Evolutionary conservation across 768 basidiomycete species (phyloP).

Genomic region (Tephrocybe sp.): DNA sequence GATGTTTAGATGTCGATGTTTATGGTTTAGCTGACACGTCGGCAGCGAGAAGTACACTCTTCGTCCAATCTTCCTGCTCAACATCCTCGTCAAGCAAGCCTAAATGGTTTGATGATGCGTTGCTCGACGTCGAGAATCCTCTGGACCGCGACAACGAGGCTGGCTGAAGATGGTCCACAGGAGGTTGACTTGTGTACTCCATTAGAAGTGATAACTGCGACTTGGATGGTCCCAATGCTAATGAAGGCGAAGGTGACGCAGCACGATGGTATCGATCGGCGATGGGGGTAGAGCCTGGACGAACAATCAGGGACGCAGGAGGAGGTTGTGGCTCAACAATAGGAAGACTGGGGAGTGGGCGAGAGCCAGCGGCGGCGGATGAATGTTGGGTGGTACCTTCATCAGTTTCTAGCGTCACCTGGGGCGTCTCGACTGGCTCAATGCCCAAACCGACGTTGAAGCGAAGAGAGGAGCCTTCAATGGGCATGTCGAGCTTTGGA

Average conservation of each 20-base stretch:
- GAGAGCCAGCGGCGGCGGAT: neutral
- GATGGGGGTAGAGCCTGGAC: slow-evolving; percentile 33
- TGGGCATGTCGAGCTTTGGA: slow-evolving; percentile 58
- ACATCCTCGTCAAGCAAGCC: slow-evolving; percentile 43
- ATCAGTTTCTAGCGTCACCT: neutral
- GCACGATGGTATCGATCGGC: slow-evolving; percentile 30
- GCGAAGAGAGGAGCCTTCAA: slow-evolving; percentile 54
- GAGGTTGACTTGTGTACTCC: slow-evolving; percentile 11
- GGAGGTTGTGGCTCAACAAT: slow-evolving; percentile 8
- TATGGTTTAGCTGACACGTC: slow-evolving; percentile 39
- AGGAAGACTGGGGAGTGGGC: slow-evolving; percentile 2
- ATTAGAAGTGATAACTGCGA: slow-evolving; percentile 19
- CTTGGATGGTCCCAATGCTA: slow-evolving; percentile 17
- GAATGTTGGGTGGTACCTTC: slow-evolving; percentile 7
- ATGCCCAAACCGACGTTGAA: slow-evolving; percentile 34
- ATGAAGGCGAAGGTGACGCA: slow-evolving; percentile 18
- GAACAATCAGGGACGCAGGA: slow-evolving; percentile 4
- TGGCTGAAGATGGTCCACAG: slow-evolving; percentile 22
- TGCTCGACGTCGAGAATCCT: slow-evolving; percentile 28
- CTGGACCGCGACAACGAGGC: slow-evolving; percentile 19
- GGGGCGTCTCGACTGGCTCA: slow-evolving; percentile 24
- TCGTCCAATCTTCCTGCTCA: slow-evolving; percentile 65
- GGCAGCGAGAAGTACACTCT: slow-evolving; percentile 71
- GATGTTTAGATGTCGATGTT: neutral
- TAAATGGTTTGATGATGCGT: slow-evolving; percentile 44